phyloP scores from a whole-genome alignment of 1,284 basidiomycete species.

The Gymnopus androsaceus region DNA sequence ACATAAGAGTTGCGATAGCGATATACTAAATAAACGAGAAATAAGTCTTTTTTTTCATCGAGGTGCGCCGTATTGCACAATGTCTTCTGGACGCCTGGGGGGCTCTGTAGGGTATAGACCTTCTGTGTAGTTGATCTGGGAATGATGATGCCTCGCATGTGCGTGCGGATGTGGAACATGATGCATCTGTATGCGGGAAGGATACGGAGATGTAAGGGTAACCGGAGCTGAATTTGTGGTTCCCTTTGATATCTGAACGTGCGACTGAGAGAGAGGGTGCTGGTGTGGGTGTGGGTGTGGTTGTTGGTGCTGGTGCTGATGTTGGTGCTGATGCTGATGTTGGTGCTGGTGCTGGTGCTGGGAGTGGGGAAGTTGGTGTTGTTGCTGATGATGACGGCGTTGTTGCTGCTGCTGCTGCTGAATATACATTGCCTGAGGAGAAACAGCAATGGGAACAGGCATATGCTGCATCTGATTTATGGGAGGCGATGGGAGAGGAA shows the following conservation, averaged over 20 bases:
- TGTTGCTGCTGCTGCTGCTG: conserved; percentile 19
- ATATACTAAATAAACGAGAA: conserved; percentile 26
- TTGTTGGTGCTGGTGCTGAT: no score
- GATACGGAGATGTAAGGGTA: conserved; percentile 54
- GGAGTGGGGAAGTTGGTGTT: no score
- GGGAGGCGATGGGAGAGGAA: conserved; percentile 14
- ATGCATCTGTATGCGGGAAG: conserved; percentile 55
- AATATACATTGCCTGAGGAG: conserved; percentile 25
- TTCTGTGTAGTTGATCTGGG: conserved; percentile 46
- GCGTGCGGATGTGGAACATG: conserved; percentile 77
- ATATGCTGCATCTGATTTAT: conserved; percentile 20
- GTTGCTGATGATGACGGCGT: conserved; percentile 20
- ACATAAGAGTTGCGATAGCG: conserved; percentile 18
- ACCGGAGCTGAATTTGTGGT: conserved; percentile 38
- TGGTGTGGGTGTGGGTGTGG: conserved; percentile 22
- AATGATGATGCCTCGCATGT: conserved; percentile 66
- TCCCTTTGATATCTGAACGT: conserved; percentile 23
- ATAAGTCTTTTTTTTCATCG: no score
- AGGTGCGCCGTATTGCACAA: conserved; percentile 49
- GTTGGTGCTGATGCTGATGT: conserved; percentile 27
- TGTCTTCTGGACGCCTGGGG: conserved; percentile 45
- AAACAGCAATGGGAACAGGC: conserved; percentile 12
- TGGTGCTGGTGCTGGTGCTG: conserved; percentile 22
- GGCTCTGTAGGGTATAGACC: conserved; percentile 46
- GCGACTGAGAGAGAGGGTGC: conserved; percentile 19